Evolutionary conservation across 495 filamentous ascomycete genomes (phyloP).

Genomic region (Neurospora pannonica): DNA sequence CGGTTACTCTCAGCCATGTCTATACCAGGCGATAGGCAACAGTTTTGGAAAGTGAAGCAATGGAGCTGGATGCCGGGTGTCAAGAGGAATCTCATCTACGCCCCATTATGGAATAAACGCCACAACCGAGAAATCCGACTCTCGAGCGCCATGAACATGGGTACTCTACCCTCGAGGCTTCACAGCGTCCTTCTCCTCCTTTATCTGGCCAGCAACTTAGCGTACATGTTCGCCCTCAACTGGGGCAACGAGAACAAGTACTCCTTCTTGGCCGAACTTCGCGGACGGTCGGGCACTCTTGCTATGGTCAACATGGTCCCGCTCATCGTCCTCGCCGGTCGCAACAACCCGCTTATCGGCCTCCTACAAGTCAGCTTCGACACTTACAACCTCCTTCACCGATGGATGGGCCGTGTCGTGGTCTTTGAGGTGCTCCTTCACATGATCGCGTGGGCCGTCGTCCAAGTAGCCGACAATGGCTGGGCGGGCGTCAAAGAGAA

Average conservation of each 20-base stretch:
- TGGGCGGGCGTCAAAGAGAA: conserved; percentile 48
- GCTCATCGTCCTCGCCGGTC: conserved; percentile 74
- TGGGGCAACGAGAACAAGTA: conserved; percentile 42
- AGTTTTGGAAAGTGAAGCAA: conserved; percentile 38
- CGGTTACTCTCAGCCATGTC: conserved; percentile 43
- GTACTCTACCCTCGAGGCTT: conserved; percentile 75
- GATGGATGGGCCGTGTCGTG: conserved; percentile 88
- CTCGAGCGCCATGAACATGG: conserved; percentile 69
- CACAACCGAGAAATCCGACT: conserved; percentile 83
- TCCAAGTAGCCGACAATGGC: conserved; percentile 54
- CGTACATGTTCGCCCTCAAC: conserved; percentile 55
- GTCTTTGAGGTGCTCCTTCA: conserved; percentile 70
- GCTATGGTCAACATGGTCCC: conserved; percentile 87
- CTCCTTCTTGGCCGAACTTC: conserved; percentile 48
- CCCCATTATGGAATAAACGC: conserved; percentile 68
- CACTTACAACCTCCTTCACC: conserved; percentile 89
- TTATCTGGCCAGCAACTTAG: conserved; percentile 55
- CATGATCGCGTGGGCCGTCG: conserved; percentile 62
- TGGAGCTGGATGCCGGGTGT: conserved; percentile 46
- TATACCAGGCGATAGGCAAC: conserved; percentile 30
- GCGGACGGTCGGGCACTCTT: conserved; percentile 77
- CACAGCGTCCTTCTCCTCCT: conserved; percentile 61
- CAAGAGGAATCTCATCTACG: conserved; percentile 75
- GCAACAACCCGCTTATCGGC: conserved; percentile 87
- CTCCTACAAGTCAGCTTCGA: conserved; percentile 86